These are phyloP conservation scores for Suillus subluteus DNA, from an alignment of 768 basidiomycete genomes.

Conservation along the genomic window DNA sequence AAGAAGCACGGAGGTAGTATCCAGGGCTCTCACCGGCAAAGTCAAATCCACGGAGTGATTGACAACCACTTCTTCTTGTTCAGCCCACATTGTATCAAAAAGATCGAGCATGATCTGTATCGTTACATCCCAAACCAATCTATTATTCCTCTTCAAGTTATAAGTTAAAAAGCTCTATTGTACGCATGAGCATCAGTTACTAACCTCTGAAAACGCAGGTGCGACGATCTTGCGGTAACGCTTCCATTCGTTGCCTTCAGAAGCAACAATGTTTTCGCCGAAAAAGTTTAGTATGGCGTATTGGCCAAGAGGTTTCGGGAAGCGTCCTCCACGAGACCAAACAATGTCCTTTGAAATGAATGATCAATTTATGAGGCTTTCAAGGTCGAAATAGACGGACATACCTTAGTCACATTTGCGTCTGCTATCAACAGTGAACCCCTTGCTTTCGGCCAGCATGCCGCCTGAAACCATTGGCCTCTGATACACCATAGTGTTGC, in stretches of 20 bases:
- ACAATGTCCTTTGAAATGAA: conserved; percentile 24
- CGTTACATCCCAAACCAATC: conserved; percentile 53
- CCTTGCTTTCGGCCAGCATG: conserved; percentile 14
- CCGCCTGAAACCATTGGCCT: conserved; percentile 11
- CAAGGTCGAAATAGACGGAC: neutral
- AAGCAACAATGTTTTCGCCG: conserved; percentile 63
- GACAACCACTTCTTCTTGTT: too few relatives aligned
- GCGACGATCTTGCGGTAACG: conserved; percentile 63
- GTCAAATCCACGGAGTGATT: conserved; percentile 46
- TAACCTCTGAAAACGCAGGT: conserved; percentile 57
- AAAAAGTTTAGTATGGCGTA: conserved; percentile 55
- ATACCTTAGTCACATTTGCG: conserved; percentile 43
- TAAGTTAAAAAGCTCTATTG: neutral
- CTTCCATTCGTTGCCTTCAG: conserved; percentile 70
- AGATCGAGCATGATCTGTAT: conserved; percentile 44
- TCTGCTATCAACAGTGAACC: conserved; percentile 36
- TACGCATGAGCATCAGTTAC: neutral
- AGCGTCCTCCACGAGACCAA: conserved; percentile 32
- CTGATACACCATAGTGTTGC: neutral
- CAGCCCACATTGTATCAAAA: too few relatives aligned
- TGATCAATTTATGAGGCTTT: neutral
- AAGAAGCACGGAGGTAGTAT: conserved; percentile 20
- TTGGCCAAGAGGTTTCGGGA: conserved; percentile 56
- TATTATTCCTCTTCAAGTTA: conserved; percentile 22
- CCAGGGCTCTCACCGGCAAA: conserved; percentile 44